These are phyloP conservation scores for Juglanconis juglandina DNA, from an alignment of 2,329 filamentous ascomycete species.

Conservation along the genomic window DNA sequence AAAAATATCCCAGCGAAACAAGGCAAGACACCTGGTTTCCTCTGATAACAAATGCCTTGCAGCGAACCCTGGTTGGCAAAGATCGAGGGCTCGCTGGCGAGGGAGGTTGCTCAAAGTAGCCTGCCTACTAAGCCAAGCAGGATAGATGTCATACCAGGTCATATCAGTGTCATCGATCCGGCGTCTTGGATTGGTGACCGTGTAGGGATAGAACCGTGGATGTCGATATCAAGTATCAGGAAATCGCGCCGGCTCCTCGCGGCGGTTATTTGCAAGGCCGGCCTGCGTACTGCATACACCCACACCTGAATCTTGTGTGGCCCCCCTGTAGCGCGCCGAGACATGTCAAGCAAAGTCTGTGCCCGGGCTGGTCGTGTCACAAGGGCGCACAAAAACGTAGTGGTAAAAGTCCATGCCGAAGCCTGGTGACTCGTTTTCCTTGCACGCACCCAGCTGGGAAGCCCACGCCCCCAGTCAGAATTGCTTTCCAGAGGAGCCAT, in stretches of 20 bases:
- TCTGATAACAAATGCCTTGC: too few species aligned
- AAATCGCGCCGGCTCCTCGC: not conserved
- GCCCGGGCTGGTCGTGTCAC: conserved; percentile 8
- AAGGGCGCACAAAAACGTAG: not conserved
- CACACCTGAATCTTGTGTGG: not conserved
- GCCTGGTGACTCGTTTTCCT: conserved; percentile 4
- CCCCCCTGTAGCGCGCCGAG: conserved; percentile 8
- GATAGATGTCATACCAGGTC: not conserved
- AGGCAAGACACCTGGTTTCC: too few species aligned
- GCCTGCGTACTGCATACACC: not conserved
- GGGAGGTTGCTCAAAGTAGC: too few species aligned
- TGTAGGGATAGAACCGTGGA: not conserved
- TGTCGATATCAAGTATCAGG: not conserved
- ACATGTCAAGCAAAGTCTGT: conserved; percentile 9
- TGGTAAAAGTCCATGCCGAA: not conserved
- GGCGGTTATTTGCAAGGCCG: not conserved
- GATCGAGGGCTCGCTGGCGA: too few species aligned
- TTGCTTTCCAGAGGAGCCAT: not conserved
- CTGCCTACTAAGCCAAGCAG: not conserved
- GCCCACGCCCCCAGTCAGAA: not conserved
- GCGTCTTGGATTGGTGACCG: not conserved
- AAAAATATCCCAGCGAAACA: too few species aligned
- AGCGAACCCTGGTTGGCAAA: too few species aligned
- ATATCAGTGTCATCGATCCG: not conserved
- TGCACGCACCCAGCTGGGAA: not conserved